These are phyloP conservation scores for Cinnamomum chago DNA, from an alignment of 164 flowering plant species.

Conservation along the genomic window DNA sequence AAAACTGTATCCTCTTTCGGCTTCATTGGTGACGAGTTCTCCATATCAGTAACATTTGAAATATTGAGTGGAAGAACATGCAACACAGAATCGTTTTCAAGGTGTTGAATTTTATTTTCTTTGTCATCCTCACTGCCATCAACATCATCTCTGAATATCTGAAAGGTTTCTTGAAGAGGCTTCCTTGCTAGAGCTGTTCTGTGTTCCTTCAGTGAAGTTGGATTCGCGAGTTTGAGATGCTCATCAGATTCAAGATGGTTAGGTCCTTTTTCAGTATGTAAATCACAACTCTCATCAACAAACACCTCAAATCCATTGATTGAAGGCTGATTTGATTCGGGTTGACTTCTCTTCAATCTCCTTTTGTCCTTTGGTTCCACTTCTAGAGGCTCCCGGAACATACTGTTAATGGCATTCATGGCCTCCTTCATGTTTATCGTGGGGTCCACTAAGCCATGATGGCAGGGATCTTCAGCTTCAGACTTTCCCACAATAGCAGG, in stretches of 20 bases:
- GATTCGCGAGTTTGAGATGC: slow-evolving; percentile 4
- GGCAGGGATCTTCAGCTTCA: slow-evolving; percentile 83
- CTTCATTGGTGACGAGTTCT: slow-evolving; percentile 24
- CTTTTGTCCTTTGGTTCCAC: slow-evolving; percentile 33
- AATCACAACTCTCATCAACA: slow-evolving; percentile 47
- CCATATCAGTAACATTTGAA: slow-evolving; percentile 27
- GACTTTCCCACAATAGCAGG: slow-evolving; percentile 73
- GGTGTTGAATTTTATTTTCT: background rate
- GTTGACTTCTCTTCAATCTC: slow-evolving; percentile 29
- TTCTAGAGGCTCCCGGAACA: slow-evolving; percentile 87
- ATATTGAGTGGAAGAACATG: slow-evolving; percentile 40
- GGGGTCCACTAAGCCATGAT: slow-evolving; percentile 95
- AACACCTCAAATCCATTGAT: slow-evolving; percentile 48
- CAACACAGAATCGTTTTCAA: background rate
- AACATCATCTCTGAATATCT: slow-evolving; percentile 48
- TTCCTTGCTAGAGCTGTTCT: slow-evolving; percentile 13
- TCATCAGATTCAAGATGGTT: slow-evolving; percentile 16
- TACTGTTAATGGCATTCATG: slow-evolving; percentile 74
- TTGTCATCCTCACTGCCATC: slow-evolving; percentile 16
- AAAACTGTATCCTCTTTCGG: slow-evolving; percentile 76
- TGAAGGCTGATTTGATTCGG: slow-evolving; percentile 23
- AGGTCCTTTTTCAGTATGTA: background rate
- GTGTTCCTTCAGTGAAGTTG: slow-evolving; percentile 1
- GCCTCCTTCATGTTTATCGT: slow-evolving; percentile 91
- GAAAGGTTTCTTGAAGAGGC: slow-evolving; percentile 37